Evolutionary conservation across 768 basidiomycete species (phyloP), one percentile per base, ranked within the genome.

Genomic region (Tricholoma furcatifolium): DNA sequence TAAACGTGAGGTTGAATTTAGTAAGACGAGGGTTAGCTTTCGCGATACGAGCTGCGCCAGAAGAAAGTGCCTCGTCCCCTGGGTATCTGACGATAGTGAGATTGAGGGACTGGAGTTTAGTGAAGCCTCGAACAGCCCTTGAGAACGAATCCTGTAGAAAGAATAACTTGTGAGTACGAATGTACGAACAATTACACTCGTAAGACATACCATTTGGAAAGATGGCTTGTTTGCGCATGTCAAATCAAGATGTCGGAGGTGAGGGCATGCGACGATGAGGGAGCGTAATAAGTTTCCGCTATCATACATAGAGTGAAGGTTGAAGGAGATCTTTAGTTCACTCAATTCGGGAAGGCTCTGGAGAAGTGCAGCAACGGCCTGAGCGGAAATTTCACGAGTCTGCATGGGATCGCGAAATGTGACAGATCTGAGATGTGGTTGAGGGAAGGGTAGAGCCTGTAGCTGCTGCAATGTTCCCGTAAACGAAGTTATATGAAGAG

Each of bases 221-320:
- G 87, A 87, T 10, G 88, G 84, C 59, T 81, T 84, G 59, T 81
- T 81, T 11, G 77, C 75, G 62, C 85, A 88, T 14, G 82, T 82
- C 38, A 91, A 67, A 56, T 87, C 81, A 7, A 91, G 73, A 62
- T 83, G 79, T 31, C 70, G 74, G 34, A 91, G 72, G 47, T 77
- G 76, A 10, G 88, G 87, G 60, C 87, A 89, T 0, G 84, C 77
- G 11, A 80, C 69, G 47, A 82, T 80, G 51, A 91, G 76, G 3
- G 84, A 83, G 41, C 85, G 80, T 31, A 91, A 73, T 52, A 89
- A 70, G 58, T 83, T 83, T 23, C 81, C 84, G 60, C 85, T 84
- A 58, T 91, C 88, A 61, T 89, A 89, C 61, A 83, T 82, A 1
- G 83, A 83, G 60, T 89, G 85, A 45, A 90, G 76, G 35, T 80